Base-by-base conservation (phyloP, 768 basidiomycete genomes). In the Cystoderma amianthinum region DNA sequence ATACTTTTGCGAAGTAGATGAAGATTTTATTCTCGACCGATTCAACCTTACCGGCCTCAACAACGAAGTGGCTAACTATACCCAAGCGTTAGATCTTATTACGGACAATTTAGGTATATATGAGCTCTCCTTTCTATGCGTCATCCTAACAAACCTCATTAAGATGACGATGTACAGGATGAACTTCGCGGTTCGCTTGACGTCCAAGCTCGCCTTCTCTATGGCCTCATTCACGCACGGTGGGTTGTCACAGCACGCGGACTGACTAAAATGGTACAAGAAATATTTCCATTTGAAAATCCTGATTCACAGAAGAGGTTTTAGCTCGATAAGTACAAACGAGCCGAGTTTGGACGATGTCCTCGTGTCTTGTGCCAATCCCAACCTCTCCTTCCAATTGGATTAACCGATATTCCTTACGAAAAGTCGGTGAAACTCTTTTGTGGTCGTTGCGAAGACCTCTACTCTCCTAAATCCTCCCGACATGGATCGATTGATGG, bases 1-100 rank as follows among this genome's bases (percentile, higher is more conserved):
- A 68, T 99, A 99, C 69, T 98, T 97, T 56, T 96, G 95, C 62
- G 94, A 98, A 69, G 92, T 98, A 47, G 96, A 97, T 59, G 96
- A 98, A 57, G 95, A 98, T 63, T 98, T 97, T 61, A 97, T 99
- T 54, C 74, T 96, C 42, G 95, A 98, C 65, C 80, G 94, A 39
- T 97, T 99, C 77, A 98, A 99, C 64, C 71, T 99, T 43, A 99
- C 96, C 2, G 95, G 96, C 3, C 74, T 98, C 39, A 96, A 97
- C 64, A 88, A 86, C 49, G 96, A 98, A 60, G 91, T 97, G 4
- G 77, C 91, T 46, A 93, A 96, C 63, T 99, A 99, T 54, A 64
- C 85, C 0, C 85, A 95, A 53, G 96, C 96, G 0, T 67, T 98
- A 39, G 94, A 98, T 59, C 73, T 99, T 43, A 97, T 99, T 42